Evolutionary conservation across 176 grass and related monocot species (phyloP).

Genomic region (Thalia dealbata): DNA sequence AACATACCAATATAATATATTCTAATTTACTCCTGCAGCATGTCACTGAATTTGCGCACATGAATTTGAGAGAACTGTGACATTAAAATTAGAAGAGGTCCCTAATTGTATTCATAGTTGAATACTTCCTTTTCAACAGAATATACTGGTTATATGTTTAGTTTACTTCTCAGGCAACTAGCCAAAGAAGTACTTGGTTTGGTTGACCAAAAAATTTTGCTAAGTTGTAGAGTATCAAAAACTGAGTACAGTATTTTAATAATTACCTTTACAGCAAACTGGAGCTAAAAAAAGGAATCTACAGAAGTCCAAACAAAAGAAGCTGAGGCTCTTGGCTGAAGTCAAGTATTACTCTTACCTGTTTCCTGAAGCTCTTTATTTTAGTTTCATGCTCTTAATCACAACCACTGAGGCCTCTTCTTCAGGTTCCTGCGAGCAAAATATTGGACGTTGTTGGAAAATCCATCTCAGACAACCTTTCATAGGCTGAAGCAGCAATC

Average conservation of each 20-base stretch:
- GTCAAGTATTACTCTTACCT: slow-evolving; percentile 5
- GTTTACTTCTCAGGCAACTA: too few relatives aligned
- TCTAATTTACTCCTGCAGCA: too few relatives aligned
- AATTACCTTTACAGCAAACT: slow-evolving; percentile 4
- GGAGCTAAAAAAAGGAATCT: slow-evolving; percentile 7
- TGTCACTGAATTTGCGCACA: too few relatives aligned
- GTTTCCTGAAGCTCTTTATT: background rate
- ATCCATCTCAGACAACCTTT: background rate
- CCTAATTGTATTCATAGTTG: too few relatives aligned
- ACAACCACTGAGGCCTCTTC: background rate
- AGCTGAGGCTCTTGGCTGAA: slow-evolving; percentile 11
- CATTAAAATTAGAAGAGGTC: too few relatives aligned
- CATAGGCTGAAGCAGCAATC: slow-evolving; percentile 1
- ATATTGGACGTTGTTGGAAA: slow-evolving; percentile 5
- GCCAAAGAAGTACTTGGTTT: too few relatives aligned
- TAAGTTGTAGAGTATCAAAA: too few relatives aligned
- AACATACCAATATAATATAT: too few relatives aligned
- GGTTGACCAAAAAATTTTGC: too few relatives aligned
- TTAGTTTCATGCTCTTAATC: background rate
- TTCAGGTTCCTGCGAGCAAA: slow-evolving; percentile 2
- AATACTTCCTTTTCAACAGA: too few relatives aligned
- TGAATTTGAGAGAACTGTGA: too few relatives aligned
- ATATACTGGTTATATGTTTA: too few relatives aligned
- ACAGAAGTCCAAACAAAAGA: slow-evolving; percentile 6
- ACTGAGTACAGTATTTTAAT: background rate